Percentiles rank a stretch among this genome's conserved stretches.
These are phyloP conservation scores for Kandelia obovata DNA, from an alignment of 345 rosid species.

Conservation along the genomic window DNA sequence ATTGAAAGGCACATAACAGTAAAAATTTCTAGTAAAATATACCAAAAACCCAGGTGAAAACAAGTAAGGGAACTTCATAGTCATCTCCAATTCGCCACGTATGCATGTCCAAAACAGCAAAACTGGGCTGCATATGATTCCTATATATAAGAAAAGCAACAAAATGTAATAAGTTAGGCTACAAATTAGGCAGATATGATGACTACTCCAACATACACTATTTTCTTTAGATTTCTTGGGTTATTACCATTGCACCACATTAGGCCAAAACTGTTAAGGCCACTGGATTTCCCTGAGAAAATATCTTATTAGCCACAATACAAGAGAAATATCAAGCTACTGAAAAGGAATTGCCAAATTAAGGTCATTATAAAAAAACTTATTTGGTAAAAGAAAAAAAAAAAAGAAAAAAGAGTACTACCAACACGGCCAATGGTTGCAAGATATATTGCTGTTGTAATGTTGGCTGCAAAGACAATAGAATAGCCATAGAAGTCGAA, in stretches of 20 bases:
- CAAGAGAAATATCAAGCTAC: constrained; percentile 16
- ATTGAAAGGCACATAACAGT: not conserved
- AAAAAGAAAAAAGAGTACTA: constrained; percentile 28
- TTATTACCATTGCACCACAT: constrained; percentile 99
- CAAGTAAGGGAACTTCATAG: constrained; percentile 62
- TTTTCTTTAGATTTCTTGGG: constrained; percentile 2
- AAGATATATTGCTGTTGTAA: constrained; percentile 87
- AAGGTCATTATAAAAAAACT: not conserved
- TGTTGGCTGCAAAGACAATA: constrained; percentile 81
- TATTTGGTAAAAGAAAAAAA: not conserved
- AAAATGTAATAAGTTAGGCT: constrained; percentile 9
- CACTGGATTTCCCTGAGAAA: constrained; percentile 85
- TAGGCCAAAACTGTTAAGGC: constrained; percentile 96
- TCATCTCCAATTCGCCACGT: constrained; percentile 65
- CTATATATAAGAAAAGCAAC: constrained; percentile 38
- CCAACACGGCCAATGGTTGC: constrained; percentile 88
- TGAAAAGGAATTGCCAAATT: constrained; percentile 3
- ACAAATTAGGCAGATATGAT: not conserved
- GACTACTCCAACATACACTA: not conserved
- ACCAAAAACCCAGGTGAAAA: constrained; percentile 86
- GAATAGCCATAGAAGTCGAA: constrained; percentile 88
- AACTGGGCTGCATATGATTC: constrained; percentile 76
- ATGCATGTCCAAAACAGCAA: constrained; percentile 81
- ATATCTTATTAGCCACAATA: constrained; percentile 2
- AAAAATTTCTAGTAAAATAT: constrained; percentile 14